A percentile compares a stretch with the other conserved stretches of the same genome.
Conservation (phyloP, 129 eudicot species). For the Tanacetum coccineum region DNA sequence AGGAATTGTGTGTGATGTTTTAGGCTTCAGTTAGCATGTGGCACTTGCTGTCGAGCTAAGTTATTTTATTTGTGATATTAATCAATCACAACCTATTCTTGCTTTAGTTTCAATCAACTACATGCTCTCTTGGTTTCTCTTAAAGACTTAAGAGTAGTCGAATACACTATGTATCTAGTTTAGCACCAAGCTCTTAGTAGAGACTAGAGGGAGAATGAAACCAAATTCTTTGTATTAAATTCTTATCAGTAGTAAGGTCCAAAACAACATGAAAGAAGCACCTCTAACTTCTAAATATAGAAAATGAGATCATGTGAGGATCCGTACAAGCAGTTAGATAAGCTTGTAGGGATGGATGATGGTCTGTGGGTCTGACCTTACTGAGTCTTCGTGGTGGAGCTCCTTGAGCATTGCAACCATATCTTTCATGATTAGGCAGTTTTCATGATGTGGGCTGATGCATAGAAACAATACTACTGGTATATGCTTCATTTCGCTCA, state of each 20-base stretch:
- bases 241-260: constrained; percentile 23
- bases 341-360: constrained; percentile 56
- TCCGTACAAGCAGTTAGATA: constrained; percentile 73
- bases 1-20: not conserved
- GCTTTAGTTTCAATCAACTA: constrained; percentile 23
- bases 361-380: constrained; percentile 42
- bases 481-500: constrained; percentile 95
- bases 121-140: not conserved
- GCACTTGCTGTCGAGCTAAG: not conserved
- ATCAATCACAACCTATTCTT: not conserved
- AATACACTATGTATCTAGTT: not conserved
- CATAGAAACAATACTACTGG: constrained; percentile 86
- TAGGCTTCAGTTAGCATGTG: not conserved
- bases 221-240: not conserved
- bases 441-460: constrained; percentile 60
- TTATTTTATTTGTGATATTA: not conserved
- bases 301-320: constrained; percentile 73
- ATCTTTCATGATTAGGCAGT: constrained; percentile 90
- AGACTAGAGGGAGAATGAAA: not conserved
- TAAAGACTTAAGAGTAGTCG: not conserved
- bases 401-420: constrained; percentile 94
- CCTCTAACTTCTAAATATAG: not conserved
- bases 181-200: not conserved
- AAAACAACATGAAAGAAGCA: not conserved
- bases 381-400: constrained; percentile 57